Conservation (phyloP, 306 rosid genomes). For the Dalbergia oliveri region DNA sequence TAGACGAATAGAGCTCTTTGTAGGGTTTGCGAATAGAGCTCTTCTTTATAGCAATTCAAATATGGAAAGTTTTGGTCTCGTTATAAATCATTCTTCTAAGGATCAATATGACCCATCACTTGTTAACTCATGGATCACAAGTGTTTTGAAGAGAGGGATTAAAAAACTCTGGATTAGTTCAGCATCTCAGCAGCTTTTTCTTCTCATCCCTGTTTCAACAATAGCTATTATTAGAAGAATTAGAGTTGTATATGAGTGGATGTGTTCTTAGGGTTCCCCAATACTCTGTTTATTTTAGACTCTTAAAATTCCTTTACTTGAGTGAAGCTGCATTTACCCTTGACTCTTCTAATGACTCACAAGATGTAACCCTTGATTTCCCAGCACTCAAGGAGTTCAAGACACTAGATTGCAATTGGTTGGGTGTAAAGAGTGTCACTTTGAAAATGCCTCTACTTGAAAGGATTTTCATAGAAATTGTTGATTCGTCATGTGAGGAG, state of each 20-base stretch:
- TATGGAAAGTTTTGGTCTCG: too few relatives aligned
- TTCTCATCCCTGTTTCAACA: background rate
- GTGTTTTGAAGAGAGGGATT: background rate
- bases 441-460: slow-evolving; percentile 35
- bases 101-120: background rate
- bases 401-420: background rate
- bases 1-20: too few relatives aligned
- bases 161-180: background rate
- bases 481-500: background rate
- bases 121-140: background rate
- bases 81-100: too few relatives aligned
- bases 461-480: background rate
- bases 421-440: slow-evolving; percentile 5
- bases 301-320: background rate
- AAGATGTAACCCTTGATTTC: background rate
- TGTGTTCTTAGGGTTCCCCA: background rate
- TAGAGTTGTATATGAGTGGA: background rate
- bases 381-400: slow-evolving; percentile 16
- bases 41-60: too few relatives aligned
- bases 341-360: too few relatives aligned
- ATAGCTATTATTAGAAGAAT: background rate
- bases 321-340: background rate
- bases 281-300: background rate
- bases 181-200: background rate
- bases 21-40: too few relatives aligned